phyloP scores from a whole-genome alignment of 495 filamentous ascomycete genomes.

The Penicillium goetzii region DNA sequence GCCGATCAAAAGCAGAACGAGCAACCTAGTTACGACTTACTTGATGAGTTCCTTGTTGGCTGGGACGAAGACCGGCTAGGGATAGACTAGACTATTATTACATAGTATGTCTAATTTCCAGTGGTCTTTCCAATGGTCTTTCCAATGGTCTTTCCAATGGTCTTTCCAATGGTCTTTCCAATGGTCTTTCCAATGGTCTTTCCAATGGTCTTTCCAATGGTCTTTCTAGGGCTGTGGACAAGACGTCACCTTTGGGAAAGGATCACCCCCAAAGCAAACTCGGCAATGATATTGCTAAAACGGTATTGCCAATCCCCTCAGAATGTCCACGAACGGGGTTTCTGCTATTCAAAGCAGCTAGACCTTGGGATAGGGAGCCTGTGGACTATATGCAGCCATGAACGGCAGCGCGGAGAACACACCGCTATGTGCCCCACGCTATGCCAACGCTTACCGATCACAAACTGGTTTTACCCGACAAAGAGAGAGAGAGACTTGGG shows the following conservation, averaged over 20 bases:
- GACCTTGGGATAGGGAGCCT: neutral
- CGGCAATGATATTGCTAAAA: neutral
- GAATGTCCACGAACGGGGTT: no score
- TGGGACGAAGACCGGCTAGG: conserved; percentile 1
- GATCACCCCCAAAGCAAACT: neutral
- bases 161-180: neutral
- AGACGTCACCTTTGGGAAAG: no score
- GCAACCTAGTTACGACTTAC: neutral
- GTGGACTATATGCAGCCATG: neutral
- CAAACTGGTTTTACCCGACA: neutral
- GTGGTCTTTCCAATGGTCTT: neutral
- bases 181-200: neutral
- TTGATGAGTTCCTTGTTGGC: neutral
- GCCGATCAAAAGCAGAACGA: neutral
- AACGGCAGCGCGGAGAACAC: neutral
- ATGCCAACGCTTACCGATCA: neutral
- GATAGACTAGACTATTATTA: neutral
- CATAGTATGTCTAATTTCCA: neutral
- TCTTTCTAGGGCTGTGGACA: no score
- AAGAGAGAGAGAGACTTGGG: no score
- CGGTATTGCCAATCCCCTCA: neutral
- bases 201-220: no score
- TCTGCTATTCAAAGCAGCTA: neutral
- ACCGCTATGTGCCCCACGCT: neutral
- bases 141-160: no score